Evolutionary conservation across 1,284 basidiomycete species (phyloP).

Genomic region (Cryptococcus deneoformans): DNA sequence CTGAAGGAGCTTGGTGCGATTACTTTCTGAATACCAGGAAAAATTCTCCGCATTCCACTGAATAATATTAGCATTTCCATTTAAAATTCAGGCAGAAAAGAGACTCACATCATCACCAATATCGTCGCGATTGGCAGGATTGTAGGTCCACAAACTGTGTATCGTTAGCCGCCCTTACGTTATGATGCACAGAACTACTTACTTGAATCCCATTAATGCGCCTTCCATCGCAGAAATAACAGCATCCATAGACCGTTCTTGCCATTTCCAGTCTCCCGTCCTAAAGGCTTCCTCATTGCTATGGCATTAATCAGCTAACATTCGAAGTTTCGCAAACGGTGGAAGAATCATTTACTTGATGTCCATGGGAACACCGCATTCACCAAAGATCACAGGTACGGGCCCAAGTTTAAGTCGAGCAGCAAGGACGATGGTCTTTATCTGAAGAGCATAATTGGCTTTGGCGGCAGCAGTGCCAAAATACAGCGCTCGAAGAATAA

Average conservation of each 20-base stretch:
- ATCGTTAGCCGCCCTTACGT: neutral
- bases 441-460: conserved; percentile 77
- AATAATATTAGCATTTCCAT: neutral
- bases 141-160: conserved; percentile 87
- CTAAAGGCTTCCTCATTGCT: conserved; percentile 69
- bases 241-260: conserved; percentile 83
- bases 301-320: conserved; percentile 7
- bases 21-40: conserved; percentile 74
- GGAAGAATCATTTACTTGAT: conserved; percentile 65
- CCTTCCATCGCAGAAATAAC: conserved; percentile 73
- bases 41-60: conserved; percentile 95
- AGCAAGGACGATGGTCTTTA: conserved; percentile 70
- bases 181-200: conserved; percentile 39
- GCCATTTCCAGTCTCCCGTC: conserved; percentile 74
- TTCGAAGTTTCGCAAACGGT: neutral
- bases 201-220: conserved; percentile 76
- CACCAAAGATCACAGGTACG: conserved; percentile 77
- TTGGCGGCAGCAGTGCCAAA: conserved; percentile 78
- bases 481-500: conserved; percentile 72
- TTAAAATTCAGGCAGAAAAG: neutral
- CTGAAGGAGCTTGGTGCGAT: conserved; percentile 37
- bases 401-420: conserved; percentile 69
- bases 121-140: conserved; percentile 75
- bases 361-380: conserved; percentile 91
- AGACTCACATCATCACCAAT: conserved; percentile 63